These are phyloP conservation scores for Takakia lepidozioides DNA, from an alignment of 225 moss, liverwort and hornwort species.

Conservation along the genomic window DNA sequence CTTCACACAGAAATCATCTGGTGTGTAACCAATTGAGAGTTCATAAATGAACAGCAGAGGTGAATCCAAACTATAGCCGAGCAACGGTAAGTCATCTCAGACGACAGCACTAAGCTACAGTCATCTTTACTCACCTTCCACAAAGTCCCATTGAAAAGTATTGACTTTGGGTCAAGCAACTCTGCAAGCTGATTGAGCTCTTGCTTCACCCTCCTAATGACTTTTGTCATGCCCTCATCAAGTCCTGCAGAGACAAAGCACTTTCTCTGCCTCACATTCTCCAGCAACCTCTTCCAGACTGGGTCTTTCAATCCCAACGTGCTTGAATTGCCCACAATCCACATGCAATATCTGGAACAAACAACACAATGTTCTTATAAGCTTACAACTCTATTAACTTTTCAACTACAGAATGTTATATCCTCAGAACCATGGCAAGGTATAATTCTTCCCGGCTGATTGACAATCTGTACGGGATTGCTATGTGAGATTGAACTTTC, in stretches of 20 bases:
- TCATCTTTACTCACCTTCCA: constrained; percentile 15
- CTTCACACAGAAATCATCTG: too few species aligned
- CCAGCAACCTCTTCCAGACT: constrained; percentile 17
- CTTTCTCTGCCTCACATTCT: constrained; percentile 13
- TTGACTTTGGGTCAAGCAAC: constrained; percentile 15
- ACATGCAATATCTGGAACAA: constrained; percentile 31
- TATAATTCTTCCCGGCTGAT: too few species aligned
- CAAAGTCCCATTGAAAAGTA: constrained; percentile 14
- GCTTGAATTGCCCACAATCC: constrained; percentile 14
- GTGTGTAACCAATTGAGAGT: too few species aligned
- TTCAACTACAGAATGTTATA: too few species aligned
- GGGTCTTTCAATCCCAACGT: constrained; percentile 12
- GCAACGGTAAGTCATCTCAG: neutral
- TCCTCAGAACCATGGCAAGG: too few species aligned
- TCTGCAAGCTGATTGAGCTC: constrained; percentile 14
- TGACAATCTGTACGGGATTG: too few species aligned
- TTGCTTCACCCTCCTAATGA: constrained; percentile 12
- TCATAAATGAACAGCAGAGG: too few species aligned
- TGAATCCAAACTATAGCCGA: neutral
- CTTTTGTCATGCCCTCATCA: constrained; percentile 14
- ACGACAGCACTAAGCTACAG: neutral
- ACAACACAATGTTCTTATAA: too few species aligned
- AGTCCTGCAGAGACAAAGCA: constrained; percentile 10
- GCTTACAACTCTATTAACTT: too few species aligned
- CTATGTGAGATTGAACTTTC: too few species aligned